These are phyloP conservation scores for Talinum fruticosum DNA, from an alignment of 148 eudicot genomes.

Conservation along the genomic window DNA sequence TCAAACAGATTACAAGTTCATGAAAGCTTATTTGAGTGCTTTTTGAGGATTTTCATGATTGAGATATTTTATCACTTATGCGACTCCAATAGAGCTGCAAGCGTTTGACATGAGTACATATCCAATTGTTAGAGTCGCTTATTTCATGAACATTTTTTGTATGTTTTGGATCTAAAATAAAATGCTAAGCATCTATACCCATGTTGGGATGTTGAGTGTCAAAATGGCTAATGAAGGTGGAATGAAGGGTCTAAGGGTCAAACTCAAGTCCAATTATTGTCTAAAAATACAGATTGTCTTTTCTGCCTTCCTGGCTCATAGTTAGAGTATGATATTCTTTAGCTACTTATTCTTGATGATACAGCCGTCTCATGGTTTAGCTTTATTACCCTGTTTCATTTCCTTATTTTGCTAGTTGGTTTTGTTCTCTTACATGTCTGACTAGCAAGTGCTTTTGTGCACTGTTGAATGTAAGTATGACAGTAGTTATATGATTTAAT, in stretches of 20 bases:
- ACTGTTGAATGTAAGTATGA: too few species aligned
- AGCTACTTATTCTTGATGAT: neutral
- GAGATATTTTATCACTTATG: neutral
- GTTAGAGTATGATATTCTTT: neutral
- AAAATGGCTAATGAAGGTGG: too few species aligned
- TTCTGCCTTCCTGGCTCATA: neutral
- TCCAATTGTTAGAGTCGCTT: neutral
- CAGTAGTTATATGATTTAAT: too few species aligned
- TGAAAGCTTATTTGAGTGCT: neutral
- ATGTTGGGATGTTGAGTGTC: neutral
- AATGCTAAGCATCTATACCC: neutral
- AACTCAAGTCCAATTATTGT: neutral
- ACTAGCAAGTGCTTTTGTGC: too few species aligned
- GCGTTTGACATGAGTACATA: neutral
- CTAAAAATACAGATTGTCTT: neutral
- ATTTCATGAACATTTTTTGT: neutral
- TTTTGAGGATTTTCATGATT: neutral
- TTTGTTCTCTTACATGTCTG: too few species aligned
- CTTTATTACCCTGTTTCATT: too few species aligned
- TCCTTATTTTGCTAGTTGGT: too few species aligned
- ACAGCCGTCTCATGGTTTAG: too few species aligned
- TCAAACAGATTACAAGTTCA: neutral
- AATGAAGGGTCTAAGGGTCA: too few species aligned
- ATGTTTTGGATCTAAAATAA: neutral
- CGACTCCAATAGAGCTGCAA: neutral